Evolutionary conservation across 108 stramenopile genomes (phyloP), one percentile per base, ranked within the genome.

Genomic region (Pseudonitzschia multiseries): DNA sequence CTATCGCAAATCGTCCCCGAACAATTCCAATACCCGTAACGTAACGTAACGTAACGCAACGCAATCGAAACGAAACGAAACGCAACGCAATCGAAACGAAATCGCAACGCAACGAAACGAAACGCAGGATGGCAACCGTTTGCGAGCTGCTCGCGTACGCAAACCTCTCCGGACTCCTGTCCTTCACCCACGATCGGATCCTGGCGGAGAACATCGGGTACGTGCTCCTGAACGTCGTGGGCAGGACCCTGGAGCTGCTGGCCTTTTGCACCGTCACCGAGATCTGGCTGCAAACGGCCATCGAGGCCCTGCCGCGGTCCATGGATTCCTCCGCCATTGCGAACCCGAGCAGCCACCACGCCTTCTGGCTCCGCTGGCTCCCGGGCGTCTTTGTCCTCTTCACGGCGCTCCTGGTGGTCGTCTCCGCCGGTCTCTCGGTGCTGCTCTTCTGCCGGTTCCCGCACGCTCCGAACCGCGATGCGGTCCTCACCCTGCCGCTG

Each of bases 161-260:
- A 20, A 54, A 78, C 51, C 44, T 71, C 32, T 69, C 75, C 21
- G 75, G 68, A 28, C 24, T 76, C 13, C 40, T 70, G 18, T n/a
- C 61, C 24, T 36, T 70, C 61, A 76, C 51, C 6, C 41, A 33
- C 22, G 36, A 61, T 65, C 61, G 57, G 40, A 56, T 61, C 50
- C 69, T 79, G 51, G 69, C 69, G 17, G 79, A 79, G 4, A 70
- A 75, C 24, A 40, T 79, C 17, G 79, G 73, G 28, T 79, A 74
- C 50, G 43, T 75, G 2, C 28, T 79, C 14, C 28, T 79, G 62
- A 63, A 75, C 44, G 54, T 79, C 10, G 57, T 53, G 29, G 79
- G 73, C 9, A 0, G 79, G 20, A 61, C 73, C 18, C 40, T 79
- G 24, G 73, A 79, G 40, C 40, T 65, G 2, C 63, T 75, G 33